A percentile compares a stretch with the other conserved stretches of the same genome.
Conservation (phyloP, 2,329 filamentous ascomycete species). For the Cladosporium oxysporum region DNA sequence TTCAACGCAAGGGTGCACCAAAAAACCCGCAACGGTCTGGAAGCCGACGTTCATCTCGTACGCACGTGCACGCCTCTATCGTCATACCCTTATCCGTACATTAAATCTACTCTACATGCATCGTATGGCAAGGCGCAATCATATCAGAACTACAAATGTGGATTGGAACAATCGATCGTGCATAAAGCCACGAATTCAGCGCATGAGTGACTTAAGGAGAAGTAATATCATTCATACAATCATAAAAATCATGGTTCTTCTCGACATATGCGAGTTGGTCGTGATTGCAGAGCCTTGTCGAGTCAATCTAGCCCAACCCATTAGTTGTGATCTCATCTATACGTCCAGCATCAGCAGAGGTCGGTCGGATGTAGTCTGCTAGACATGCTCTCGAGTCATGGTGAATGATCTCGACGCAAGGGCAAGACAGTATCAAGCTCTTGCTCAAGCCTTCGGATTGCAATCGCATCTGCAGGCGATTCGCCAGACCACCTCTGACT, state of each 20-base stretch:
- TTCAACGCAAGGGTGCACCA: background rate
- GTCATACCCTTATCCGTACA: background rate
- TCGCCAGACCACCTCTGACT: slow-evolving; percentile 7
- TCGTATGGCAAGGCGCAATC: background rate
- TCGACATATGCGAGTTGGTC: background rate
- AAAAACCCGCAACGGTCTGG: background rate
- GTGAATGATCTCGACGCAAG: background rate
- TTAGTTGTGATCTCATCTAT: background rate
- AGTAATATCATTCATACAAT: background rate
- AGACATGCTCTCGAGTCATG: background rate
- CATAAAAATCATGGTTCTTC: background rate
- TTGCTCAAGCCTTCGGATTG: background rate
- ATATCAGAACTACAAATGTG: background rate
- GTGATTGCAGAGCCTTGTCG: background rate
- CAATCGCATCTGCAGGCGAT: background rate
- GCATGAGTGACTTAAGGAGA: background rate
- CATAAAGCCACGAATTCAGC: background rate
- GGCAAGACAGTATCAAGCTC: background rate
- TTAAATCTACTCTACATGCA: background rate
- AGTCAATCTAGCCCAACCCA: background rate
- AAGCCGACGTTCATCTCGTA: background rate
- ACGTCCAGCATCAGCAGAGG: background rate
- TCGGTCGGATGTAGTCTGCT: background rate
- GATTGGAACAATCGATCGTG: background rate
- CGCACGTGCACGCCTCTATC: background rate